Percentiles rank a stretch among this genome's conserved stretches.
Conservation (phyloP, 2,329 filamentous ascomycete species). For the Ophiostoma populinum region DNA sequence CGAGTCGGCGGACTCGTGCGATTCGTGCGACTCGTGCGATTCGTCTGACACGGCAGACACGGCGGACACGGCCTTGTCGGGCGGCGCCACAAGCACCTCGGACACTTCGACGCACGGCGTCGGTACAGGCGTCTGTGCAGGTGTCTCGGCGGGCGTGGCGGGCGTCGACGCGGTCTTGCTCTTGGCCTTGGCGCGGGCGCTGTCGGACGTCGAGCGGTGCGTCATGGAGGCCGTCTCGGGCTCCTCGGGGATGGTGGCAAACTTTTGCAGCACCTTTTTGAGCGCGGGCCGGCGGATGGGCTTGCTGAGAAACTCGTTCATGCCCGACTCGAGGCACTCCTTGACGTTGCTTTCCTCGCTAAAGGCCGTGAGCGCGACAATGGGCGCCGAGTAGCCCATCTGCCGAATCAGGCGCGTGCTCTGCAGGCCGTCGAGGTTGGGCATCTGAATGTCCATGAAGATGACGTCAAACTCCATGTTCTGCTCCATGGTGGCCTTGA, state of each 20-base stretch:
- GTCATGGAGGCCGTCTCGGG: slow-evolving; percentile 22
- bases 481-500: slow-evolving; percentile 64
- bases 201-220: background rate
- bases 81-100: no score
- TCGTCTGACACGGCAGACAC: background rate
- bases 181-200: background rate
- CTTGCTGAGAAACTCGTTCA: slow-evolving; percentile 74
- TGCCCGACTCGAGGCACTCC: slow-evolving; percentile 74
- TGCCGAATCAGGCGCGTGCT: slow-evolving; percentile 71
- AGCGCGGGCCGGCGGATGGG: slow-evolving; percentile 67
- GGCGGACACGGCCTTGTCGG: no score
- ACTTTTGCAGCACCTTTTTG: slow-evolving; percentile 73
- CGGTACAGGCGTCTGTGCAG: no score
- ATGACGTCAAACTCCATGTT: slow-evolving; percentile 66
- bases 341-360: slow-evolving; percentile 78
- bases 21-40: background rate
- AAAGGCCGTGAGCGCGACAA: slow-evolving; percentile 81
- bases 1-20: background rate
- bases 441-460: slow-evolving; percentile 96
- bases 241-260: slow-evolving; percentile 66
- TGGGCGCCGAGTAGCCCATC: slow-evolving; percentile 74
- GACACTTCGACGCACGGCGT: no score
- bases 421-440: slow-evolving; percentile 76
- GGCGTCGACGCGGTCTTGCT: background rate
- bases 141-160: background rate